Conservation (phyloP, 1,284 basidiomycete species). For the Macrocystidia cucumis region DNA sequence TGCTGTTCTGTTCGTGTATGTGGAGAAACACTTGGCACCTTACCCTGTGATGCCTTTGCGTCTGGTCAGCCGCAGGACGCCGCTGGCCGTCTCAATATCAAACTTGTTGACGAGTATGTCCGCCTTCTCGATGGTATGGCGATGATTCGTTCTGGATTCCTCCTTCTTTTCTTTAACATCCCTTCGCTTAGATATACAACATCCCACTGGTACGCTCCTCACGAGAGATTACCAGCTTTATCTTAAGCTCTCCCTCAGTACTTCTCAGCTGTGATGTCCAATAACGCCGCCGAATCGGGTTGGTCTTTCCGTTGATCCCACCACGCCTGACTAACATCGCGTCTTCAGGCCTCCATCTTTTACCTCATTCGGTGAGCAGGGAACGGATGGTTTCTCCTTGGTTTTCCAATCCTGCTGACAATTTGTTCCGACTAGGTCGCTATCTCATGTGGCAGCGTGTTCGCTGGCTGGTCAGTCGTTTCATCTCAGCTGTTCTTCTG, state of each 20-base stretch:
- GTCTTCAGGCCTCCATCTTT: slow-evolving; percentile 59
- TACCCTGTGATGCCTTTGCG: slow-evolving; percentile 85
- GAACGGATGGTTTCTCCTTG: slow-evolving; percentile 10
- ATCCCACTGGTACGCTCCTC: slow-evolving; percentile 57
- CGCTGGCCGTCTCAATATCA: slow-evolving; percentile 71
- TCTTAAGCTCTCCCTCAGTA: slow-evolving; percentile 34
- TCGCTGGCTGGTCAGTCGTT: slow-evolving; percentile 68
- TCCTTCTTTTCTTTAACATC: slow-evolving; percentile 6
- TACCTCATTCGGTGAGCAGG: slow-evolving; percentile 80
- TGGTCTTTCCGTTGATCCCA: too few relatives aligned
- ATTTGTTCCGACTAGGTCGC: slow-evolving; percentile 41
- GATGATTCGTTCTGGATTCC: slow-evolving; percentile 6
- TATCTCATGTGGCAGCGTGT: slow-evolving; percentile 74
- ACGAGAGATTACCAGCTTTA: not conserved
- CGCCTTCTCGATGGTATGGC: slow-evolving; percentile 72
- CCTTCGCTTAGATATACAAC: slow-evolving; percentile 63
- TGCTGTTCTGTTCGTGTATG: slow-evolving; percentile 54
- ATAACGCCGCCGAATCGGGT: slow-evolving; percentile 69
- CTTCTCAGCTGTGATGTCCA: slow-evolving; percentile 79
- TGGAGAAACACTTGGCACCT: slow-evolving; percentile 66
- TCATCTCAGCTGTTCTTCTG: not conserved
- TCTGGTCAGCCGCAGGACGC: slow-evolving; percentile 68
- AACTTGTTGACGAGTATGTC: slow-evolving; percentile 75
- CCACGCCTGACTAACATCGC: slow-evolving; percentile 5
- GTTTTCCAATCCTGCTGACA: slow-evolving; percentile 10